Percentiles rank a stretch among this genome's conserved stretches.
These are phyloP conservation scores for Tylopilus vinaceipallidus DNA, from an alignment of 768 basidiomycete genomes.

Conservation along the genomic window DNA sequence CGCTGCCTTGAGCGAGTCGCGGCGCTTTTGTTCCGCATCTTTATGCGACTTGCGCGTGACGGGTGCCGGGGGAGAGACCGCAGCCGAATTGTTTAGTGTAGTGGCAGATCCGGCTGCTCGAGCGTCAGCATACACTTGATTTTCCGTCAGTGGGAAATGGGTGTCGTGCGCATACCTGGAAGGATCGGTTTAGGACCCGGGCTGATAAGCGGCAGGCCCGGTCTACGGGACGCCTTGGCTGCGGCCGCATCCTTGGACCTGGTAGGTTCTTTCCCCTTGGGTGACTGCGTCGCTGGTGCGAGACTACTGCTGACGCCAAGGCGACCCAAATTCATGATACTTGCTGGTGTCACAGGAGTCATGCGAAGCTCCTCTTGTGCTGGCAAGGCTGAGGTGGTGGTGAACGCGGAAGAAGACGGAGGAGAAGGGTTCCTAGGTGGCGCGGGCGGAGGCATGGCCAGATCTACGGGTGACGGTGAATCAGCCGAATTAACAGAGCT, in stretches of 20 bases:
- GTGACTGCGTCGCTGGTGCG: slow-evolving; percentile 27
- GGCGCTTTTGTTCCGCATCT: slow-evolving; percentile 94
- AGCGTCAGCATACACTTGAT: slow-evolving; percentile 2
- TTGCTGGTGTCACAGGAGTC: slow-evolving; percentile 86
- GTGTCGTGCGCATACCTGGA: slow-evolving; percentile 48
- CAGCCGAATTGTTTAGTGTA: slow-evolving; percentile 24
- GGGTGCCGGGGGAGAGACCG: slow-evolving; percentile 37
- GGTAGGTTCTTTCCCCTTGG: slow-evolving; percentile 30
- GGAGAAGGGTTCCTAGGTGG: slow-evolving; percentile 35
- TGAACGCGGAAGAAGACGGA: slow-evolving; percentile 9
- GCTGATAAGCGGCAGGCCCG: slow-evolving; percentile 38
- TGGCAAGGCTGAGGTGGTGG: slow-evolving; percentile 3
- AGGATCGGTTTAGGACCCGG: slow-evolving; percentile 69
- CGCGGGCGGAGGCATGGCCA: slow-evolving; percentile 87
- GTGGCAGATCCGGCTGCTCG: slow-evolving; percentile 35
- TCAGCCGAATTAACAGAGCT: slow-evolving; percentile 47
- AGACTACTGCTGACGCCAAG: slow-evolving; percentile 51
- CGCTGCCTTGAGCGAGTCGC: slow-evolving; percentile 93
- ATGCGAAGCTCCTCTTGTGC: slow-evolving; percentile 34
- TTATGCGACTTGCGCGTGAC: slow-evolving; percentile 85
- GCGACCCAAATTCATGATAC: slow-evolving; percentile 85
- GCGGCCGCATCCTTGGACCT: slow-evolving; percentile 28
- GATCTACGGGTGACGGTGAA: slow-evolving; percentile 84
- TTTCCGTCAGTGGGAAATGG: not conserved
- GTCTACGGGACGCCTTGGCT: slow-evolving; percentile 28